phyloP scores from a whole-genome alignment of 345 rosid species.

The Brassica cretica region DNA sequence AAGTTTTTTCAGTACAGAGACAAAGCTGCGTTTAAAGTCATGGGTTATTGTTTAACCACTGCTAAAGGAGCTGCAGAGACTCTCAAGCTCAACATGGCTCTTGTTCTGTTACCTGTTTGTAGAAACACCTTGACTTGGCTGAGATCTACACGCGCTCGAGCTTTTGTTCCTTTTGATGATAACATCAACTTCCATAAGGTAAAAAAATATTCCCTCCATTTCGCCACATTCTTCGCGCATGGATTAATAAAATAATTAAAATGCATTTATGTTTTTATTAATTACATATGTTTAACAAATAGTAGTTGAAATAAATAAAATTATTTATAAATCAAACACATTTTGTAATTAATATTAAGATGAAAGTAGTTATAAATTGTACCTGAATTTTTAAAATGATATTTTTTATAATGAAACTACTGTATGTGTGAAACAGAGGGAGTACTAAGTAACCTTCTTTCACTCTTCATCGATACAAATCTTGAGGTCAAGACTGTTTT shows the following conservation, averaged over 20 bases:
- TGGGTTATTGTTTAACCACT: slow-evolving; percentile 78
- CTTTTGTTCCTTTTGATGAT: slow-evolving; percentile 75
- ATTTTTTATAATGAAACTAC: too few relatives aligned
- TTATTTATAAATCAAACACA: too few relatives aligned
- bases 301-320: too few relatives aligned
- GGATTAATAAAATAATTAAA: too few relatives aligned
- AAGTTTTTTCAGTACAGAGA: slow-evolving; percentile 75
- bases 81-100: slow-evolving; percentile 95
- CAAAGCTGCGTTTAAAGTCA: slow-evolving; percentile 71
- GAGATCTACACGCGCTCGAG: slow-evolving; percentile 70
- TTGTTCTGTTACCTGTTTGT: slow-evolving; percentile 89
- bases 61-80: slow-evolving; percentile 99
- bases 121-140: slow-evolving; percentile 94
- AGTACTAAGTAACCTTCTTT: neutral
- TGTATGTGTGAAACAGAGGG: too few relatives aligned
- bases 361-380: too few relatives aligned
- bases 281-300: too few relatives aligned
- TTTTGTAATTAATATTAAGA: too few relatives aligned
- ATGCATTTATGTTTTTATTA: too few relatives aligned
- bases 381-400: too few relatives aligned
- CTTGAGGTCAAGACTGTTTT: neutral
- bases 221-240: too few relatives aligned
- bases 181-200: slow-evolving; percentile 96
- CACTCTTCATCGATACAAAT: neutral
- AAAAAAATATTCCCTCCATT: neutral